Percentiles rank a stretch among this genome's conserved stretches.
phyloP scores from a whole-genome alignment of 2,329 filamentous ascomycete species.

The Trichophyton verrucosum region DNA sequence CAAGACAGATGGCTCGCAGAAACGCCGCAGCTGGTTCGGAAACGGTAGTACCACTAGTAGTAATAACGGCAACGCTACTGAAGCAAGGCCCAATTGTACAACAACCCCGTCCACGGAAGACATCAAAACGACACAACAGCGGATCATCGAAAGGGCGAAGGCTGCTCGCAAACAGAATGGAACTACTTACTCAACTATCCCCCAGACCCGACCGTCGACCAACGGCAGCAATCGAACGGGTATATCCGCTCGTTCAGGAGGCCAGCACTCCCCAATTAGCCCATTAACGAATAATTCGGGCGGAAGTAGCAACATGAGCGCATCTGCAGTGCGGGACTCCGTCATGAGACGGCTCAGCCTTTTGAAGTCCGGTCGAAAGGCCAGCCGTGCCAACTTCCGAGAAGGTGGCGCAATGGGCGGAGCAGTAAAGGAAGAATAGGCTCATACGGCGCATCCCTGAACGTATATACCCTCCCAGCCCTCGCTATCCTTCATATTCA shows the following conservation, averaged over 20 bases:
- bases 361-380: slow-evolving; percentile 61
- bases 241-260: slow-evolving; percentile 2
- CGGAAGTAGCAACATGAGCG: slow-evolving; percentile 7
- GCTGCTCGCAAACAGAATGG: slow-evolving; percentile 4
- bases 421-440: slow-evolving; percentile 27
- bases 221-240: slow-evolving; percentile 4
- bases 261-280: slow-evolving; percentile 5
- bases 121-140: slow-evolving; percentile 14
- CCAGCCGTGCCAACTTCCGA: slow-evolving; percentile 42
- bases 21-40: slow-evolving; percentile 32
- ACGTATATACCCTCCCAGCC: slow-evolving; percentile 16
- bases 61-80: not conserved
- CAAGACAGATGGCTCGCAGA: slow-evolving; percentile 20
- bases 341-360: slow-evolving; percentile 69
- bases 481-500: slow-evolving; percentile 8
- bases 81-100: not conserved
- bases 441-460: slow-evolving; percentile 5
- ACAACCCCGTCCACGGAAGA: slow-evolving; percentile 12
- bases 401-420: slow-evolving; percentile 13
- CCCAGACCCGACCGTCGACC: not conserved
- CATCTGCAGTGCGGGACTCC: slow-evolving; percentile 40
- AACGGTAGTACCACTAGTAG: slow-evolving; percentile 12
- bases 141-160: slow-evolving; percentile 14
- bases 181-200: not conserved
- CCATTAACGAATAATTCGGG: slow-evolving; percentile 1